Evolutionary conservation across 2,329 filamentous ascomycete species (phyloP), one percentile per base, ranked within the genome.

Genomic region (Sporothrix protearum): DNA sequence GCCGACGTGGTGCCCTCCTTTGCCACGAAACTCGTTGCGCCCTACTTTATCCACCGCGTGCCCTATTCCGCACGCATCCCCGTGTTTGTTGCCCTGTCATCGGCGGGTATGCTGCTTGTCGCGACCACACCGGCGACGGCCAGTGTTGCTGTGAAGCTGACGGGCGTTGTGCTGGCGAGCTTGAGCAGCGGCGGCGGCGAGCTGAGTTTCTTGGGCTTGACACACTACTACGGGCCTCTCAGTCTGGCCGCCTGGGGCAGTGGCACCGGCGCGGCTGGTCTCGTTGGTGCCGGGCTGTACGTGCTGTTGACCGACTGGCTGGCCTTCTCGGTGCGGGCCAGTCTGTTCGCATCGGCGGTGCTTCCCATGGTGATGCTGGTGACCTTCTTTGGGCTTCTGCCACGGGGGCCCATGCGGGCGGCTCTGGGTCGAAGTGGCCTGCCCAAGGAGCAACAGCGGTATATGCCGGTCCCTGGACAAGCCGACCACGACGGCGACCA

Each of bases 1-100:
- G 94, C 94, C 79, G 94, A 97, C 80, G 93, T 98, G 70, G 84
- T 97, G 28, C 96, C 96, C 1, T 94, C 92, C 12, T 97, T 99
- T 81, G 80, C 92, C 70, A 92, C 91, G 68, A 98, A 98, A 80
- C 87, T 98, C 66, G 83, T 93, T 77, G 93, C 93, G 0, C 96
- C 96, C 0, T 97, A 98, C 84, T 95, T 97, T 77, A 97, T 98
- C 78, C 93, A 97, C 79, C 85, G 87, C 71, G 86, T 98, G 9
- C 92, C 95, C 0, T 98, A 98, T 81, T 84, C 86, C 28, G 77
- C 89, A 2, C 92, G 96, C 9, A 88, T 97, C 71, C 78, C 93
- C 61, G 80, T 91, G 68, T 93, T 97, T 79, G 92, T 92, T 73
- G 83, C 83, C 1, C 83, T 96, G 2, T 97, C 94, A 0, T 87